A percentile compares a stretch with the other conserved stretches of the same genome.
Evolutionary conservation across 257 asterid genomes (phyloP).

Genomic region (Solanum neorickii): DNA sequence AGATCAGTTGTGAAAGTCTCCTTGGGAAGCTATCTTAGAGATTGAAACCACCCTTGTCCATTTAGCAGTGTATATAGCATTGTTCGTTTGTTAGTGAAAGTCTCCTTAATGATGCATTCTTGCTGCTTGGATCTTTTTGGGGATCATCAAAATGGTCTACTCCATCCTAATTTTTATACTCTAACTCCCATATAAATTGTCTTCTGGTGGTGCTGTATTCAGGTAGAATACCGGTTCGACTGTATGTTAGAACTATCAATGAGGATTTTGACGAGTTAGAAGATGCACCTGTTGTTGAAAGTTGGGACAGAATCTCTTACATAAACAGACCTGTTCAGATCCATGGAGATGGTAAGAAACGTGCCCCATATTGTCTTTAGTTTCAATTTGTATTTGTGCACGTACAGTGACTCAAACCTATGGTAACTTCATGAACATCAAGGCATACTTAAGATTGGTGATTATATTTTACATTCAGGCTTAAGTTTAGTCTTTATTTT

Average conservation of each 20-base stretch:
- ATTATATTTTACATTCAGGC: not conserved
- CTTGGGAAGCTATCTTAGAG: not conserved
- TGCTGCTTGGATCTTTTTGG: not conserved
- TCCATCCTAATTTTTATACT: not conserved
- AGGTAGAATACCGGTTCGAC: slow-evolving; percentile 87
- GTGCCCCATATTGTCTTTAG: not conserved
- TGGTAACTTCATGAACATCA: not conserved
- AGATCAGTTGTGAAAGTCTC: not conserved
- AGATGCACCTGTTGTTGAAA: slow-evolving; percentile 47
- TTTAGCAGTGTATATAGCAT: not conserved
- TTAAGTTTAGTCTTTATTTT: not conserved
- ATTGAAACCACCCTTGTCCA: not conserved
- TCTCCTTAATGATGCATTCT: not conserved
- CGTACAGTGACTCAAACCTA: not conserved
- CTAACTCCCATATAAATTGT: not conserved
- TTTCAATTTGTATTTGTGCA: not conserved
- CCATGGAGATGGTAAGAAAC: slow-evolving; percentile 50
- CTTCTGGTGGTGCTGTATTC: slow-evolving; percentile 17
- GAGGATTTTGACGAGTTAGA: slow-evolving; percentile 62
- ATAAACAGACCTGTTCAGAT: slow-evolving; percentile 76
- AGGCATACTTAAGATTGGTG: not conserved
- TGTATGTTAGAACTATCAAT: slow-evolving; percentile 47
- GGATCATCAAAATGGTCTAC: not conserved
- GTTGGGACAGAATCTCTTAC: slow-evolving; percentile 82
- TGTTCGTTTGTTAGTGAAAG: not conserved